Base-by-base conservation (phyloP, 1,284 basidiomycete species). In the Marasmius oreades region DNA sequence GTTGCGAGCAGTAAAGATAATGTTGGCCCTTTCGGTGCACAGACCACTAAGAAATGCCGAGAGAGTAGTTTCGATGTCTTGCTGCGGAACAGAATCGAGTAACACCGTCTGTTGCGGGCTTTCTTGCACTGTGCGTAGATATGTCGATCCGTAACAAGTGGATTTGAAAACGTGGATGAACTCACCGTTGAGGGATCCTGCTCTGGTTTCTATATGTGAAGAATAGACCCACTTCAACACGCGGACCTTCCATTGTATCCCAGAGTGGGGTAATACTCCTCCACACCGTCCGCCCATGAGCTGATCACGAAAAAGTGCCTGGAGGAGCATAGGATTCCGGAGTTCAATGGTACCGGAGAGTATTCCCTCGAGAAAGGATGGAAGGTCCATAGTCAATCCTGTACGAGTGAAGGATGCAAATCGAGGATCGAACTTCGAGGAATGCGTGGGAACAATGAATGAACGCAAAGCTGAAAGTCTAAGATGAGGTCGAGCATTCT, bases 1-100 rank as follows among this genome's bases (percentile, higher is more conserved):
- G 2, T 66, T 64, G 31, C 71, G 59, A 26, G 70, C 69, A 5
- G 73, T 73, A 59, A 77, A 72, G 26, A 73, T 71, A 57, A 78
- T 60, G 0, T 62, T 66, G 4, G 69, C 62, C 16, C 57, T 44
- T 18, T 67, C 69, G 18, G 62, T 47, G 3, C 53, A 47, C 26
- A 71, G 63, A 10, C 62, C 61, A 18, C 48, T 14, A 53, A 72
- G 64, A 54, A 76, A 64, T 6, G 55, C 55, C 7, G 60, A 63
- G 16, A 75, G 61, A 51, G 61, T 61, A 0, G 53, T 31, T 39
- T 61, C 59, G 37, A 72, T 53, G 8, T 63, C 50, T 68, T 61
- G 53, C 69, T 66, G 57, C 61, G 58, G 55, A 60, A 65, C 10
- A 67, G 55, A 55, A 65, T 68, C 65, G 24, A 68, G 62, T 45